Evolutionary conservation across 257 asterid genomes (phyloP).

Genomic region (Solanum bukasovii): DNA sequence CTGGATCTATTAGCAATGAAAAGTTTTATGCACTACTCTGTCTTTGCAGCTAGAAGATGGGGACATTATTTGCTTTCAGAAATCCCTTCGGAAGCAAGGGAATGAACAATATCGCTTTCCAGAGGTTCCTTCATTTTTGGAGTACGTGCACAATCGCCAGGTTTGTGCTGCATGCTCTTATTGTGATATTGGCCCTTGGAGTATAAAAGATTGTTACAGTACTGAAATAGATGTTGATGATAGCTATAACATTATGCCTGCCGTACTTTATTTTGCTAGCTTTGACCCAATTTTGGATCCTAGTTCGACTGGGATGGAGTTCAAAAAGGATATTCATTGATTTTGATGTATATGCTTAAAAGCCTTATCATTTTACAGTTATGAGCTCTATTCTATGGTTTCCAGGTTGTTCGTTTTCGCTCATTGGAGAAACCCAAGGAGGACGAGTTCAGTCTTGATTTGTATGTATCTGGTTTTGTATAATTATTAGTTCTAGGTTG

Average conservation of each 20-base stretch:
- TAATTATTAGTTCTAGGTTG: not conserved
- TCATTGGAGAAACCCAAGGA: conserved; percentile 79
- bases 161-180: conserved; percentile 15
- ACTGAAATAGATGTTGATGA: not conserved
- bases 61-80: conserved; percentile 72
- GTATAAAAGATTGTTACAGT: not conserved
- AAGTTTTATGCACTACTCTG: conserved; percentile 1
- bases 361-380: not conserved
- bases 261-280: not conserved
- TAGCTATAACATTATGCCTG: not conserved
- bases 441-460: conserved; percentile 72
- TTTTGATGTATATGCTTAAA: not conserved
- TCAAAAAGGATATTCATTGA: not conserved
- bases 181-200: not conserved
- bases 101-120: conserved; percentile 49
- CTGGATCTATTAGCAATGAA: not conserved
- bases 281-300: not conserved
- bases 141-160: conserved; percentile 73
- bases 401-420: conserved; percentile 71
- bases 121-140: conserved; percentile 60
- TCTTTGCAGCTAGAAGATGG: conserved; percentile 67
- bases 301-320: not conserved
- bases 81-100: conserved; percentile 31
- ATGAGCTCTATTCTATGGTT: conserved; percentile 10
- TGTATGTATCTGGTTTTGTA: conserved; percentile 34